Conservation (phyloP, 225 moss, liverwort and hornwort species). For the Marchantia paleacea region DNA sequence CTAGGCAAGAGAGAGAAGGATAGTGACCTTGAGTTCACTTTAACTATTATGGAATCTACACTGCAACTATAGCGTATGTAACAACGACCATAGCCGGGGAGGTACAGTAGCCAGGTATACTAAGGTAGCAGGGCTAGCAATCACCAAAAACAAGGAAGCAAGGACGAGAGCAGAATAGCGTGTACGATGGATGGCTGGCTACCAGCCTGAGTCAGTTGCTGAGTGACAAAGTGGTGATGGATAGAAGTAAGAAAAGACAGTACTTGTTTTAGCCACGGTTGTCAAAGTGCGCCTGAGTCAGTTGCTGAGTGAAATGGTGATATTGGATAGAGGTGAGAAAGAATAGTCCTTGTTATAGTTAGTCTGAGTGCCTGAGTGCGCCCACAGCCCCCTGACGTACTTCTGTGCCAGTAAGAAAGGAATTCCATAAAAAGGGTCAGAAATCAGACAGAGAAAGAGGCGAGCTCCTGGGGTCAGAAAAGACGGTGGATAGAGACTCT, state of each 20-base stretch:
- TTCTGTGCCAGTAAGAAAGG: not conserved
- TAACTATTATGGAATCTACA: not conserved
- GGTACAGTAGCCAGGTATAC: too few relatives aligned
- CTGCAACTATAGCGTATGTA: too few relatives aligned
- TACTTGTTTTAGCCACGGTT: not conserved
- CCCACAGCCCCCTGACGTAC: not conserved
- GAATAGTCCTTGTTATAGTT: not conserved
- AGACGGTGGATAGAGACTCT: not conserved
- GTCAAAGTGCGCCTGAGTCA: not conserved
- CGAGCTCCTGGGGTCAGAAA: not conserved
- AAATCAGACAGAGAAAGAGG: not conserved
- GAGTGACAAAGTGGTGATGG: not conserved
- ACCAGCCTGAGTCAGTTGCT: not conserved
- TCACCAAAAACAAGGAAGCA: not conserved
- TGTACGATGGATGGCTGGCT: not conserved
- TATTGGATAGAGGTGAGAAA: not conserved
- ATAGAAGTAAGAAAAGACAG: not conserved
- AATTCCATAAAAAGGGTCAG: not conserved
- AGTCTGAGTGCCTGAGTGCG: not conserved
- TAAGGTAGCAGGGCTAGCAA: not conserved
- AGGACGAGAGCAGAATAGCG: not conserved
- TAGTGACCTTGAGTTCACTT: not conserved
- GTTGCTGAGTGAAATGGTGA: not conserved
- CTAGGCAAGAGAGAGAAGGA: not conserved
- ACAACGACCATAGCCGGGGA: too few relatives aligned